Percentiles rank a stretch among this genome's conserved stretches.
These are phyloP conservation scores for Pseudogymnoascus sp. DNA, from an alignment of 2,329 filamentous ascomycete genomes.

Conservation along the genomic window DNA sequence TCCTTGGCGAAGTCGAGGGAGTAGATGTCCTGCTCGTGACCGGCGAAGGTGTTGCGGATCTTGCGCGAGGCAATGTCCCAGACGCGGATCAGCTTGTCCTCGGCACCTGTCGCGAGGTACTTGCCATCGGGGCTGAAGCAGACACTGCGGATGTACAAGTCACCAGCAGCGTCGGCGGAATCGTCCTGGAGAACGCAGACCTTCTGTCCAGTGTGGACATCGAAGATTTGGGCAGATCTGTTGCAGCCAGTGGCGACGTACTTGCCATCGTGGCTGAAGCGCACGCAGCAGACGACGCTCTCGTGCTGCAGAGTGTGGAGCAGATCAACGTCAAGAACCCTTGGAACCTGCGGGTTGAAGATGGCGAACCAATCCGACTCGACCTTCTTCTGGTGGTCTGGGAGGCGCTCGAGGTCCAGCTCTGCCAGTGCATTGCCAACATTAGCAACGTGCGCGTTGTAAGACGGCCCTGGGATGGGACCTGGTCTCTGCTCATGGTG, in stretches of 20 bases:
- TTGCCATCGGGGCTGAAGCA: conserved; percentile 97
- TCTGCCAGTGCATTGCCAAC: conserved; percentile 71
- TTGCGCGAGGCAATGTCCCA: conserved; percentile 83
- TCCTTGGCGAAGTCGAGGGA: conserved; percentile 91
- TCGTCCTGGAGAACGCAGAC: conserved; percentile 87
- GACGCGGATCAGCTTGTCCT: conserved; percentile 90
- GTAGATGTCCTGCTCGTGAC: conserved; percentile 98
- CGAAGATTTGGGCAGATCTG: conserved; percentile 97
- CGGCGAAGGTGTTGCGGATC: conserved; percentile 89
- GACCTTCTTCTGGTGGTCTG: conserved; percentile 79
- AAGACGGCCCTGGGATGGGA: conserved; percentile 67
- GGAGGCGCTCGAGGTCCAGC: conserved; percentile 76
- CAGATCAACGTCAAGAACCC: conserved; percentile 84
- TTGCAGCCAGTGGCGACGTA: conserved; percentile 97
- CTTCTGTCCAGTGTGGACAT: conserved; percentile 78
- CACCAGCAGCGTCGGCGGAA: conserved; percentile 75
- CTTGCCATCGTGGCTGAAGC: conserved; percentile 92
- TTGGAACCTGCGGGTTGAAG: conserved; percentile 87
- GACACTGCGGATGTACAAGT: conserved; percentile 94
- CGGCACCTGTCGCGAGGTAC: conserved; percentile 89
- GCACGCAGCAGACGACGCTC: conserved; percentile 95
- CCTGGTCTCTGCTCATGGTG: conserved; percentile 65
- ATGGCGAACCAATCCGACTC: conserved; percentile 92
- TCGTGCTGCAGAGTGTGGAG: conserved; percentile 89
- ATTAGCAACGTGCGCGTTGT: conserved; percentile 35